Evolutionary conservation across 495 filamentous ascomycete genomes (phyloP), one percentile per base, ranked within the genome.

Genomic region (Hyaloscypha hepaticicola): DNA sequence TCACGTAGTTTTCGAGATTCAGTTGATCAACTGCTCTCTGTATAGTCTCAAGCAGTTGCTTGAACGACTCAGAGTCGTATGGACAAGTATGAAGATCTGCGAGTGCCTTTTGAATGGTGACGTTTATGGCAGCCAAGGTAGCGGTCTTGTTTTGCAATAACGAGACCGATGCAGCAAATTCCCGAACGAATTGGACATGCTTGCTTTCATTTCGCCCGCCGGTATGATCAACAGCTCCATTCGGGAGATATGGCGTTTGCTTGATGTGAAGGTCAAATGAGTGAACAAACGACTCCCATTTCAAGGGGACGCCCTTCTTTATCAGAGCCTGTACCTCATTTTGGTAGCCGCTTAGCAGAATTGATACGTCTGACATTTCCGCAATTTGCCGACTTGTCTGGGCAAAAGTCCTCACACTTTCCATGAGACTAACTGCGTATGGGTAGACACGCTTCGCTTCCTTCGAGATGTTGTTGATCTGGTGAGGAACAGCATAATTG

Each of bases 221-320:
- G 1, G 82, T 69, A 61, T 84, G 79, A 51, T 90, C 88, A 55
- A 89, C 78, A 26, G 83, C 74, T 38, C 86, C 87, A 62, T 82
- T 85, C n/a, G 83, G 76, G 11, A 83, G 74, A 64, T 82, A 78
- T n/a, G 81, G 72, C 55, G 75, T 77, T 33, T 86, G 81, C 68
- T 91, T 88, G 69, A 94, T 90, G 69, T 94, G 91, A 21, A 97
- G 79, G 73, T 98, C 95, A 73, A 97, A 98, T 8, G 92, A 92
- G 70, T 97, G 92, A 33, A 99, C 90, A 72, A 99, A 97, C 0
- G 95, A 94, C 73, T 99, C 95, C 95, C 95, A 99, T 69, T 90
- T 88, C 31, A 98, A 78, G 12, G 91, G 90, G 52, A 97, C 80
- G 50, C 95, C 95, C 78, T 95, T 97, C 53, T 79, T 78, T 61